These are phyloP conservation scores for Clitopilus hobsonii DNA, from an alignment of 768 basidiomycete species.

Conservation along the genomic window DNA sequence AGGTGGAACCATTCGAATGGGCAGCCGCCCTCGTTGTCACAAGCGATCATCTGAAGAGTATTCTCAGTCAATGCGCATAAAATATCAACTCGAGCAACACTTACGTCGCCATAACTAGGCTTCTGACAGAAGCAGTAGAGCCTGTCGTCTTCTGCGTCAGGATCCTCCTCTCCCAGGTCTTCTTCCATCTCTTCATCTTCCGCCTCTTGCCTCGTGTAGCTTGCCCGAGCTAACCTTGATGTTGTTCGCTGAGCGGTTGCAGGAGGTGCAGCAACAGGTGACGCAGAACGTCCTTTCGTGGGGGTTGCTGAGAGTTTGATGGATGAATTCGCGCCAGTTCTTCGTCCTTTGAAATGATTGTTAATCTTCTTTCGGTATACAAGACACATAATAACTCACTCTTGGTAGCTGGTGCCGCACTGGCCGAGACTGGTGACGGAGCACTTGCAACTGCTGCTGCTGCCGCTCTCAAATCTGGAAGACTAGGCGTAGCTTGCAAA, in stretches of 20 bases:
- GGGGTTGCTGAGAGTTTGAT: slow-evolving; percentile 37
- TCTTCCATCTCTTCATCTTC: slow-evolving; percentile 37
- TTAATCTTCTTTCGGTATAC: not conserved
- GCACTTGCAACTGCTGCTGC: slow-evolving; percentile 15
- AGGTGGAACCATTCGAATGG: slow-evolving; percentile 73
- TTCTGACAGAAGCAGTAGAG: slow-evolving; percentile 51
- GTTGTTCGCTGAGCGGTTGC: slow-evolving; percentile 30
- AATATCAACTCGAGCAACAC: slow-evolving; percentile 6
- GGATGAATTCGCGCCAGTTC: slow-evolving; percentile 31
- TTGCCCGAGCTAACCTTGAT: slow-evolving; percentile 45
- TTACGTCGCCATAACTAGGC: slow-evolving; percentile 46
- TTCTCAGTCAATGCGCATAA: not conserved
- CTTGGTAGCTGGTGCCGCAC: slow-evolving; percentile 30
- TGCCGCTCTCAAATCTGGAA: slow-evolving; percentile 20
- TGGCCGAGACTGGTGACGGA: slow-evolving; percentile 14
- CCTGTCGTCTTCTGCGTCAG: slow-evolving; percentile 42
- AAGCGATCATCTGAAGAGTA: slow-evolving; percentile 57
- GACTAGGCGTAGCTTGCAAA: slow-evolving; percentile 26
- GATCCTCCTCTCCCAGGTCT: slow-evolving; percentile 34
- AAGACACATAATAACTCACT: slow-evolving; percentile 25
- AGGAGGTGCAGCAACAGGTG: slow-evolving; percentile 30
- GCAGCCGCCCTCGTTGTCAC: slow-evolving; percentile 62
- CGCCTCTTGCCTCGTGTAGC: slow-evolving; percentile 26
- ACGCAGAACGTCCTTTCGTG: slow-evolving; percentile 37
- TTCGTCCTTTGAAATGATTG: slow-evolving; percentile 28